Evolutionary conservation across 2,329 filamentous ascomycete genomes (phyloP).

Genomic region (Cladosporium halotolerans): DNA sequence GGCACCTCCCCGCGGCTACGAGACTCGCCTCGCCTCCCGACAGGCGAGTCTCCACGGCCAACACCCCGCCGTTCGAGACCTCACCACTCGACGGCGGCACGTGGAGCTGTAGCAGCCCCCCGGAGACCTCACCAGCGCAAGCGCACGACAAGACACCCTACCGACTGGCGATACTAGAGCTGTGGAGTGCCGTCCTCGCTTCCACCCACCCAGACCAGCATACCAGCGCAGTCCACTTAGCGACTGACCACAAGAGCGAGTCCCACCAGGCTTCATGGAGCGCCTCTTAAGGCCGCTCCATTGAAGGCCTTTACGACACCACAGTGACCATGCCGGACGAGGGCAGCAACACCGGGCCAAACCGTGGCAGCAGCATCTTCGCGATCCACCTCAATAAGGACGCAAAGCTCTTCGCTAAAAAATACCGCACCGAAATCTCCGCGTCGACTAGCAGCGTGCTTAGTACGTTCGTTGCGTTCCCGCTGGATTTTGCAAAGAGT

Average conservation of each 20-base stretch:
- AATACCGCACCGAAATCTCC: conserved; percentile 73
- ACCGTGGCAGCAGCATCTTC: conserved; percentile 14
- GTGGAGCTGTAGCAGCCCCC: too few species aligned
- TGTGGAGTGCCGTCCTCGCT: neutral
- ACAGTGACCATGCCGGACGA: conserved; percentile 22
- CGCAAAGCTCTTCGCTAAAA: conserved; percentile 58
- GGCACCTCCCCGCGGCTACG: too few species aligned
- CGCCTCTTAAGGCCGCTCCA: conserved; percentile 18
- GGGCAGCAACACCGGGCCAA: conserved; percentile 7
- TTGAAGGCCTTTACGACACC: conserved; percentile 24
- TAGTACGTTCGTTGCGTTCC: conserved; percentile 74
- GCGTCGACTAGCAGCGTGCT: conserved; percentile 71
- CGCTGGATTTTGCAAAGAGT: conserved; percentile 82
- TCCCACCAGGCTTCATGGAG: conserved; percentile 21
- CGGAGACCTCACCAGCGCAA: neutral
- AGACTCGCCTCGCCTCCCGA: too few species aligned
- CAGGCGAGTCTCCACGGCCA: too few species aligned
- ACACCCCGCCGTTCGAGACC: neutral
- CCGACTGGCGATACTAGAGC: neutral
- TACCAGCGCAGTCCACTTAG: neutral
- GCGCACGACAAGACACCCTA: neutral
- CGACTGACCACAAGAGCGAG: neutral
- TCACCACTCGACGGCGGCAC: neutral
- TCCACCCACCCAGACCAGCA: neutral
- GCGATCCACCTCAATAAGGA: conserved; percentile 34